Percentiles rank a stretch among this genome's conserved stretches.
Evolutionary conservation across 2,329 filamentous ascomycete species (phyloP).

Genomic region (Aspergillus udagawae): DNA sequence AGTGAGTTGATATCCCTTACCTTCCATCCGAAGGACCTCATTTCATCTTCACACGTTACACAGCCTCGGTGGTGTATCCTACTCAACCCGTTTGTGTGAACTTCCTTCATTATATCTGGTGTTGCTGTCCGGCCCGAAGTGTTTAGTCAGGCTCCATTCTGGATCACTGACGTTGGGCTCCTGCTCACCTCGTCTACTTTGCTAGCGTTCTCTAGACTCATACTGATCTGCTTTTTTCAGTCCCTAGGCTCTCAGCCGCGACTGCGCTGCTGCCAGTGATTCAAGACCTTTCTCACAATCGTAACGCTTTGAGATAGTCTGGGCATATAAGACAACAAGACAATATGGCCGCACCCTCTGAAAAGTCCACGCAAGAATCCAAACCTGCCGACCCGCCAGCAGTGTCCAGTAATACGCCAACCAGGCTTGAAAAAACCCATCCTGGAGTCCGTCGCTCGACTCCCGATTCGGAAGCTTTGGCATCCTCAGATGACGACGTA

Average conservation of each 20-base stretch:
- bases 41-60: neutral
- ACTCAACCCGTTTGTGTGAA: neutral
- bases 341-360: constrained; percentile 40
- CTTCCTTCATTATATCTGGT: neutral
- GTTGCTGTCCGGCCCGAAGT: neutral
- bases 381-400: constrained; percentile 39
- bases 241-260: neutral
- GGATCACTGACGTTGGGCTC: neutral
- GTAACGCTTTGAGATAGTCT: constrained; percentile 1
- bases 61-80: neutral
- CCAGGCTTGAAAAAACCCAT: constrained; percentile 71
- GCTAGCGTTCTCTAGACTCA: neutral
- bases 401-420: constrained; percentile 57
- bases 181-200: neutral
- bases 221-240: neutral
- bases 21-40: neutral
- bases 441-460: constrained; percentile 70
- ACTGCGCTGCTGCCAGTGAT: neutral
- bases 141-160: neutral
- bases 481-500: constrained; percentile 88
- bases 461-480: constrained; percentile 88
- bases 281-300: constrained; percentile 22
- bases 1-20: neutral
- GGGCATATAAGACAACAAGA: constrained; percentile 25
- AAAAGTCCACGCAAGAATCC: constrained; percentile 26